Evolutionary conservation across 495 filamentous ascomycete genomes (phyloP).

Genomic region (Penicillium alfredii): DNA sequence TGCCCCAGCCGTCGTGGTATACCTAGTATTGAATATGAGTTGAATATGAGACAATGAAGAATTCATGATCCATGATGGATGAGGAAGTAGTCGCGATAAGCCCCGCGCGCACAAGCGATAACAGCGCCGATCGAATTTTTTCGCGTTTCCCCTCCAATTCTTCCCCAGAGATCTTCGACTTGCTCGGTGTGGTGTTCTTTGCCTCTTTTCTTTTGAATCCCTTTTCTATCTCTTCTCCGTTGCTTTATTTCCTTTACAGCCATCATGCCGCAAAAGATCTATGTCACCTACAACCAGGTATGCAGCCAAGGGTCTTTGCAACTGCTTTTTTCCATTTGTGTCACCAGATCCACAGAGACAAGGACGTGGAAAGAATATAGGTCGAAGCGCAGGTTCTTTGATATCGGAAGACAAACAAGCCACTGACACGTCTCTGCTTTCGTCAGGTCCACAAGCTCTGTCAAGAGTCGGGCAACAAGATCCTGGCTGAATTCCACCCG

Average conservation of each 20-base stretch:
- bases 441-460: slow-evolving; percentile 92
- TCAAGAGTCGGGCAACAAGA: slow-evolving; percentile 70
- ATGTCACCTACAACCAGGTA: slow-evolving; percentile 95
- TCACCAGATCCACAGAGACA: slow-evolving; percentile 1
- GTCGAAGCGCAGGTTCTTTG: slow-evolving; percentile 2
- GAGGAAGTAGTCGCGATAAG: too few species aligned
- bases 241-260: slow-evolving; percentile 3
- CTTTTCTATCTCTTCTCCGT: slow-evolving; percentile 2
- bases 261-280: slow-evolving; percentile 82
- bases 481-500: slow-evolving; percentile 78
- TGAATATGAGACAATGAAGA: too few species aligned
- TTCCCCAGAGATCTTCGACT: not conserved
- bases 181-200: not conserved
- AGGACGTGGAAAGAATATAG: not conserved
- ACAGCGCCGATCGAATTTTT: too few species aligned
- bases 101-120: too few species aligned
- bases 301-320: slow-evolving; percentile 22
- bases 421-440: slow-evolving; percentile 19
- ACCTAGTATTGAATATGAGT: too few species aligned
- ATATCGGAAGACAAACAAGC: slow-evolving; percentile 1
- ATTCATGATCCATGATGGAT: too few species aligned
- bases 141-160: too few species aligned
- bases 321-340: slow-evolving; percentile 1
- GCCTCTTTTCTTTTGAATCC: not conserved
- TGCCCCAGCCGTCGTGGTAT: slow-evolving; percentile 55